These are phyloP conservation scores for Cyclotella cryptica DNA, from an alignment of 108 stramenopile species.

Conservation along the genomic window DNA sequence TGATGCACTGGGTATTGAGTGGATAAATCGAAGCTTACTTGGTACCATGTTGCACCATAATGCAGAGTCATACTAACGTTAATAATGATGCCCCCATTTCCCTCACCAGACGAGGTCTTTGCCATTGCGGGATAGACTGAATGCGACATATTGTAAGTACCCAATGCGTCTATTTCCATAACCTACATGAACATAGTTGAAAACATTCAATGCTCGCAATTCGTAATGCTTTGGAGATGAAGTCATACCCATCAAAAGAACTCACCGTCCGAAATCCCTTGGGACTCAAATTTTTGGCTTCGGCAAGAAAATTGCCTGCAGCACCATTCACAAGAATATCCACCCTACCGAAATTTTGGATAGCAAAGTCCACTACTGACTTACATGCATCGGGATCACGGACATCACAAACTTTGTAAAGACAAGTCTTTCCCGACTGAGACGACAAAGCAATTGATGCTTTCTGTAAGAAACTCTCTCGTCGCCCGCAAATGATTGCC, in stretches of 20 bases:
- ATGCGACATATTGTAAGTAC: constrained; percentile 92
- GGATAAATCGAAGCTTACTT: constrained; percentile 23
- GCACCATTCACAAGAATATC: constrained; percentile 91
- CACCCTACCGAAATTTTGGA: constrained; percentile 67
- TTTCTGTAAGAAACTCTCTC: constrained; percentile 73
- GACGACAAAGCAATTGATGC: constrained; percentile 54
- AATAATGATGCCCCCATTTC: constrained; percentile 69
- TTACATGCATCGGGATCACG: constrained; percentile 70
- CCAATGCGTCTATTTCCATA: constrained; percentile 93
- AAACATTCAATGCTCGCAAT: neutral
- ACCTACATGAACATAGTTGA: constrained; percentile 1
- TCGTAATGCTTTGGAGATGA: neutral
- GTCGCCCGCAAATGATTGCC: constrained; percentile 82
- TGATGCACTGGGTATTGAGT: no score
- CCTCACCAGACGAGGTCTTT: constrained; percentile 21
- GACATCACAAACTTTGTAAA: constrained; percentile 81
- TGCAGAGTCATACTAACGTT: constrained; percentile 94
- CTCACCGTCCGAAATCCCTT: constrained; percentile 90
- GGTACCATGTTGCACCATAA: constrained; percentile 92
- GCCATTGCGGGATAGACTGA: constrained; percentile 79
- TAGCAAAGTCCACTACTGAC: constrained; percentile 62
- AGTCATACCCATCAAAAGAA: neutral
- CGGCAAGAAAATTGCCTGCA: constrained; percentile 93
- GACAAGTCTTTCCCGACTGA: constrained; percentile 51
- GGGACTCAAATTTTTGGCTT: constrained; percentile 81